These are phyloP conservation scores for Micromonas commoda DNA, from an alignment of 139 green algal genomes.

Conservation along the genomic window DNA sequence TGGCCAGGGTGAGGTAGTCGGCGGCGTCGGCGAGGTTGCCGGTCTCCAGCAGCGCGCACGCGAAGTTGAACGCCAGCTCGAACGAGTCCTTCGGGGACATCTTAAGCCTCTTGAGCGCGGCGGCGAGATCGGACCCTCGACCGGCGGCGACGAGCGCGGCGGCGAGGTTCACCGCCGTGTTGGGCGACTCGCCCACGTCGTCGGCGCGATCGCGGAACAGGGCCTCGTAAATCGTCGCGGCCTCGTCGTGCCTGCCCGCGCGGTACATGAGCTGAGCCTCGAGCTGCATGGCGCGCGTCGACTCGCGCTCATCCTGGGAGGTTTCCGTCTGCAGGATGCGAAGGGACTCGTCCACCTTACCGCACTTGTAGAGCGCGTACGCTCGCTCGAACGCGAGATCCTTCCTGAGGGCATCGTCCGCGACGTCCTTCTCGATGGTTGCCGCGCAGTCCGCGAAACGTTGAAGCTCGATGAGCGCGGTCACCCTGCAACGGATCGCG, in stretches of 20 bases:
- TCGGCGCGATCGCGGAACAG: constrained; percentile 53
- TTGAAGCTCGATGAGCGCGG: constrained; percentile 49
- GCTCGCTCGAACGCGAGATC: not conserved
- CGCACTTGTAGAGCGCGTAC: not conserved
- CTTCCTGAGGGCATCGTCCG: not conserved
- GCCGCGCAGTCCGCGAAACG: constrained; percentile 42
- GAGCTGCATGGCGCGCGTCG: constrained; percentile 53
- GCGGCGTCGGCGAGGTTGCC: constrained; percentile 56
- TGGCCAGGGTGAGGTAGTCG: constrained; percentile 61
- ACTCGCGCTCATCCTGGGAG: not conserved
- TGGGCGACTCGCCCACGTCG: constrained; percentile 38
- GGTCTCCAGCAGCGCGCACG: constrained; percentile 56
- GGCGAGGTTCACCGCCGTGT: constrained; percentile 50
- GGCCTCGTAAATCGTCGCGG: constrained; percentile 48
- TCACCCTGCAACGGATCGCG: constrained; percentile 52
- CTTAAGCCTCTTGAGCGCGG: not conserved
- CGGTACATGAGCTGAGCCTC: constrained; percentile 70
- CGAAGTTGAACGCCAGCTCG: constrained; percentile 77
- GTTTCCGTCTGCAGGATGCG: not conserved
- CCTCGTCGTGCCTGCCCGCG: constrained; percentile 46
- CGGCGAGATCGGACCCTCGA: not conserved
- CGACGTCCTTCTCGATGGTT: not conserved
- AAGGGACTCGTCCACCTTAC: not conserved
- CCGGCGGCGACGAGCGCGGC: not conserved
- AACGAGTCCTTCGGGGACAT: constrained; percentile 52